These are phyloP conservation scores for Mallotus japonicus DNA, from an alignment of 441 rosid species.

Conservation along the genomic window DNA sequence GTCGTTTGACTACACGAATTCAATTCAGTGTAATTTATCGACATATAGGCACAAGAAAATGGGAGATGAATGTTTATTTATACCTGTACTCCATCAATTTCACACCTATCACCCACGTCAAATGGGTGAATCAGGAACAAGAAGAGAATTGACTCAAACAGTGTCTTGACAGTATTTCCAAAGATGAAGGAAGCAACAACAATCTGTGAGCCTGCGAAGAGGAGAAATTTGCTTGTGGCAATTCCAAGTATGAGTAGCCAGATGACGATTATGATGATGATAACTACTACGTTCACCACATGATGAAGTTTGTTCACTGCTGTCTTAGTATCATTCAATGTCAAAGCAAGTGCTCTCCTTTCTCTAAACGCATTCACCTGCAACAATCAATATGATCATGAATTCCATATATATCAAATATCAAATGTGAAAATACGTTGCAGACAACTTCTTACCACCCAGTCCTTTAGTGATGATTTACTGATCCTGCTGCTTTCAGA, in stretches of 20 bases:
- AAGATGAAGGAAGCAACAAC: conserved; percentile 69
- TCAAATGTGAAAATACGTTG: not conserved
- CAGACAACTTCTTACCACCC: conserved; percentile 59
- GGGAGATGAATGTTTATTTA: not conserved
- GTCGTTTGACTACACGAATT: no score
- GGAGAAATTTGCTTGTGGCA: conserved; percentile 50
- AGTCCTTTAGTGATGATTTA: conserved; percentile 63
- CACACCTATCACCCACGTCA: conserved; percentile 79
- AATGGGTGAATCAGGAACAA: conserved; percentile 73
- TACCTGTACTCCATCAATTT: conserved; percentile 68
- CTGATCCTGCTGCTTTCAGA: conserved; percentile 53
- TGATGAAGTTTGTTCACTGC: conserved; percentile 77
- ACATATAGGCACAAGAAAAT: no score
- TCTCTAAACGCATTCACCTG: conserved; percentile 85
- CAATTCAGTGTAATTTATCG: no score
- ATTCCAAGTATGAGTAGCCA: conserved; percentile 71
- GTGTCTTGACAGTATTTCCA: conserved; percentile 71
- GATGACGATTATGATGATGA: conserved; percentile 37
- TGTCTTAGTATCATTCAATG: conserved; percentile 84
- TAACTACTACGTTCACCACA: conserved; percentile 46
- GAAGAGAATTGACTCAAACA: conserved; percentile 74
- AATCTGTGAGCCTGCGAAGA: conserved; percentile 58
- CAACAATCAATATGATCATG: not conserved
- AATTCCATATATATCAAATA: no score
- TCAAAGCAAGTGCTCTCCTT: conserved; percentile 76